Evolutionary conservation across 495 filamentous ascomycete species (phyloP).

Genomic region (Penicillium canescens): DNA sequence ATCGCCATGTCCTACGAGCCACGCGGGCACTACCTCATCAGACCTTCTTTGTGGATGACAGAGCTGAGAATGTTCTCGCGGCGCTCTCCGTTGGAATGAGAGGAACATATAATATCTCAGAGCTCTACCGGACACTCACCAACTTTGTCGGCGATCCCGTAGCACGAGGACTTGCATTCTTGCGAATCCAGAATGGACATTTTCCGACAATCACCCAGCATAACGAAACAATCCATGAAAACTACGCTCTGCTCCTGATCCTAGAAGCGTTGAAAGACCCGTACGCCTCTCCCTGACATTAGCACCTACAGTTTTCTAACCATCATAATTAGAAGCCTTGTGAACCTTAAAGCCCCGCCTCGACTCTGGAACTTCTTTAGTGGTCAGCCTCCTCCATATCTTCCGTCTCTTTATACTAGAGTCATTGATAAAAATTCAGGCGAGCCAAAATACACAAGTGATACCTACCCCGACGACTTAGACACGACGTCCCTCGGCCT

Average conservation of each 20-base stretch:
- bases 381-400: too few relatives aligned
- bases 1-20: conserved; percentile 22
- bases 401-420: too few relatives aligned
- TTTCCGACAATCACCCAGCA: not conserved
- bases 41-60: conserved; percentile 27
- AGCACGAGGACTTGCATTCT: conserved; percentile 6
- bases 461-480: conserved; percentile 22
- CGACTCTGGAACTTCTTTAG: conserved; percentile 17
- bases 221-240: conserved; percentile 11
- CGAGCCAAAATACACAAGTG: not conserved
- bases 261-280: conserved; percentile 8
- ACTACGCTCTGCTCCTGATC: conserved; percentile 20
- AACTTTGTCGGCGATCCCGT: not conserved
- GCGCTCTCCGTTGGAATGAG: conserved; percentile 22
- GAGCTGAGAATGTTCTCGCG: conserved; percentile 25
- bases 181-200: not conserved
- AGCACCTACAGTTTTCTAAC: too few relatives aligned
- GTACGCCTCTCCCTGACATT: too few relatives aligned
- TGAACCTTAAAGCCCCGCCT: conserved; percentile 8
- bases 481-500: conserved; percentile 26
- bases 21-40: conserved; percentile 10
- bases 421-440: not conserved
- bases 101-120: conserved; percentile 2
- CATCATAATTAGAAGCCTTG: conserved; percentile 8
- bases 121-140: not conserved